Base-by-base conservation (phyloP, 257 asterid species). In the Oldenlandia corymbosa region DNA sequence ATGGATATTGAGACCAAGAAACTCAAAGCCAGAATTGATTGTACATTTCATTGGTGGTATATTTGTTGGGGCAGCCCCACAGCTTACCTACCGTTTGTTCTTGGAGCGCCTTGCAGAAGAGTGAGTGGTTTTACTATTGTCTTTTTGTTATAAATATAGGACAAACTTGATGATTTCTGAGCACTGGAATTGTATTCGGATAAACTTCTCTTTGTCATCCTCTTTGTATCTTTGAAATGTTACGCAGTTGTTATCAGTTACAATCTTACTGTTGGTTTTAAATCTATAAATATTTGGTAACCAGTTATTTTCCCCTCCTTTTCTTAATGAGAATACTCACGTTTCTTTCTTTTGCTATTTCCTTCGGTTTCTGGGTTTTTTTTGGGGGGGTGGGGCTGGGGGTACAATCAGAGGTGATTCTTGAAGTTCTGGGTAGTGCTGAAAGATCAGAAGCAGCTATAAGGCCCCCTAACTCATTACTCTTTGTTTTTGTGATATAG, bases 51-150 rank as follows among this genome's bases (percentile, higher is more conserved):
- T 91, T 69, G 98, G 98, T 31, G 98, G 98, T 45, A 80, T 91
- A 71, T 91, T 91, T 71, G 98, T 88, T 49, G 96, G 98, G 69
- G 98, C 98, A 69, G 98, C 98, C 59, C 98, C 98, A 20, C 98
- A 91, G 79, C 85, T 91, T 59, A 81, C 95, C 56, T 91, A 91
- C 66, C 95, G 96, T 71, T 71, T 88, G 79, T 91, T 91, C 84
- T 78, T 91, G 72, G 96, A 91, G 78, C 86, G 90, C 23, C 98
- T 91, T 69, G 88, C 90, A 16, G 84, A 88, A 65, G 79, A 79
- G 98, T 91, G 68, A 73, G 87, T 79, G 64, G 49, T 42, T 28
- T 58, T n/a, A 32, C 41, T 32, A 20, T 24, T 60, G 17, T 57
- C 24, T 6, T 26, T 12, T 27, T 37, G 51, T 46, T 23, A 49